Percentiles rank a stretch among this genome's conserved stretches.
phyloP scores from a whole-genome alignment of 192 early-diverging fungal species.

The Fimicolochytrium jonesii region DNA sequence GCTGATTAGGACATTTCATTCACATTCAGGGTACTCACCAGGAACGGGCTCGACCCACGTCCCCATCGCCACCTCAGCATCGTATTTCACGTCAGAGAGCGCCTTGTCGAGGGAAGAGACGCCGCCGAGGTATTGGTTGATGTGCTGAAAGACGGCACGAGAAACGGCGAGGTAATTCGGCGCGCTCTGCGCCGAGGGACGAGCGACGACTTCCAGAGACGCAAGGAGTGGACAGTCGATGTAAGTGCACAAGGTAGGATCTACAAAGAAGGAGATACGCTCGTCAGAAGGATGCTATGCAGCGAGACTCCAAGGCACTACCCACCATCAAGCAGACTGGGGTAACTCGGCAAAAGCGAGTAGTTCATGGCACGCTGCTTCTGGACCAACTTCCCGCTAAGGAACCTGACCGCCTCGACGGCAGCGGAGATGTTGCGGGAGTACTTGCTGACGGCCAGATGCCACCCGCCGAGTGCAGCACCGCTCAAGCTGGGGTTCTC shows the following conservation, averaged over 20 bases:
- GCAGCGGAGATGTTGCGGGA: constrained; percentile 13
- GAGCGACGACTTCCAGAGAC: neutral
- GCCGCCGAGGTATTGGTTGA: constrained; percentile 14
- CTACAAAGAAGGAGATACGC: neutral
- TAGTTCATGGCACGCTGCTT: neutral
- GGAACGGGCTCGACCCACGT: constrained; percentile 1
- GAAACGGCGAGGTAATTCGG: constrained; percentile 16
- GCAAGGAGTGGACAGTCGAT: constrained; percentile 20
- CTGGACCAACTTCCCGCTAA: constrained; percentile 16
- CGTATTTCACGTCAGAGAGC: neutral
- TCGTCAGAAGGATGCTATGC: no score
- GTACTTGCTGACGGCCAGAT: constrained; percentile 22
- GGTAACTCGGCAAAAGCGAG: constrained; percentile 14
- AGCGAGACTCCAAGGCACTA: no score
- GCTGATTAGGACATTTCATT: no score
- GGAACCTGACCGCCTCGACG: neutral
- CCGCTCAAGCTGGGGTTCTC: neutral
- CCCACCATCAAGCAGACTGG: constrained; percentile 16
- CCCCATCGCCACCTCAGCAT: neutral
- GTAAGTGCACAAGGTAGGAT: constrained; percentile 17
- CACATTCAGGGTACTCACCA: neutral
- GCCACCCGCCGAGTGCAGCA: constrained; percentile 26
- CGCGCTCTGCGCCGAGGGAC: constrained; percentile 12
- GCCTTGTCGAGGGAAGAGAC: neutral
- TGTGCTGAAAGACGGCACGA: neutral